Evolutionary conservation across 2,329 filamentous ascomycete genomes (phyloP).

Genomic region (Cytospora piceicola): DNA sequence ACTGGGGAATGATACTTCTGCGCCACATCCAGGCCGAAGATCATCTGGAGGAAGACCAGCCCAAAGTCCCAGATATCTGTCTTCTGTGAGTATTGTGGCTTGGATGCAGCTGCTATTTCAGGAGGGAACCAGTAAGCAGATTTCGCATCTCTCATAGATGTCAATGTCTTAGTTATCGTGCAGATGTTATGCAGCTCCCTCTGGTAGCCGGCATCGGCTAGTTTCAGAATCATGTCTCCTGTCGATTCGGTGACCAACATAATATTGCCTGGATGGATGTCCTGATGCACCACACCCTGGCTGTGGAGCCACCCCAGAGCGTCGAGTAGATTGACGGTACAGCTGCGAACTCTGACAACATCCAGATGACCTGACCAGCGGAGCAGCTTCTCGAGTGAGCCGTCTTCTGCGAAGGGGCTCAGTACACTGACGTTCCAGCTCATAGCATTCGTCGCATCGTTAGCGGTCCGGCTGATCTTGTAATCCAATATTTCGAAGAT

Average conservation of each 20-base stretch:
- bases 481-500: constrained; percentile 82
- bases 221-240: constrained; percentile 72
- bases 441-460: constrained; percentile 43
- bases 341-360: constrained; percentile 77
- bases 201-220: constrained; percentile 76
- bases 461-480: constrained; percentile 64
- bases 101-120: constrained; percentile 68
- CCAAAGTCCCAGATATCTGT: constrained; percentile 96
- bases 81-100: constrained; percentile 70
- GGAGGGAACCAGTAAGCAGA: constrained; percentile 85
- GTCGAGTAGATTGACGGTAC: constrained; percentile 90
- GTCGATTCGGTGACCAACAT: constrained; percentile 72
- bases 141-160: constrained; percentile 63
- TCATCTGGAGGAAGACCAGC: constrained; percentile 89
- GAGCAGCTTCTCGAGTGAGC: constrained; percentile 79
- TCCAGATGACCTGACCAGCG: constrained; percentile 77
- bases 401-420: constrained; percentile 77
- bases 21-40: constrained; percentile 79
- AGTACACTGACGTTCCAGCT: constrained; percentile 77
- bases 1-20: constrained; percentile 79
- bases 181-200: constrained; percentile 66
- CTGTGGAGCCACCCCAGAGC: constrained; percentile 86
- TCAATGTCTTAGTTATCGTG: constrained; percentile 55
- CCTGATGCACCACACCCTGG: constrained; percentile 80
- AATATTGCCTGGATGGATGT: constrained; percentile 79